Evolutionary conservation across 495 filamentous ascomycete species (phyloP), one percentile per base, ranked within the genome.

Genomic region (Hypoxylon subgilvum): DNA sequence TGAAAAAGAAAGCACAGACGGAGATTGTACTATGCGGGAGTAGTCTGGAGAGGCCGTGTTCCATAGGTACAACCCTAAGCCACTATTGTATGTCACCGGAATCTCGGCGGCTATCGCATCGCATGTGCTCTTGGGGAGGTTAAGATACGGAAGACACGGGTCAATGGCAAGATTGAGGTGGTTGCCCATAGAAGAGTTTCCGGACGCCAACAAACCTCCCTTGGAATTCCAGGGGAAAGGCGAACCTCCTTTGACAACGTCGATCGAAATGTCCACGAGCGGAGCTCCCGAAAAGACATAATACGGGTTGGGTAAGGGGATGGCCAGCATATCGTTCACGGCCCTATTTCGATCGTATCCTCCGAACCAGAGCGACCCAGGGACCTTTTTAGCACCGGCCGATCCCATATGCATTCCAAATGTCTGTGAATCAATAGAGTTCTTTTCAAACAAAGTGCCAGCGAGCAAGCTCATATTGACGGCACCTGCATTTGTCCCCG

Each of bases 11-110:
- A 84, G 69, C 44, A 76, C 80, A 2, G 76, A 61, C 0, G 79
- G 69, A 7, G 79, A 79, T 12, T 42, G 58, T 2, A 76, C 50
- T 45, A 84, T 73, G 16, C 53, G 45, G 0, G 52, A 10, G 57
- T 77, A 83, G 13, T 25, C 40, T 13, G 67, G 59, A n/a, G 61
- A 57, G 13, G 41, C 41, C 4, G 69, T 77, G 56, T 82, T 71
- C 80, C 79, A 83, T n/a, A 77, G 52, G 48, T 80, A 82, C 5
- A 79, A 70, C 1, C 71, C 75, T 6, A 74, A 45, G 5, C 49
- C 47, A 0, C 52, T 28, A 18, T 73, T 36, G 27, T 69, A 78
- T 1, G 31, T 67, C 13, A 82, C 71, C 0, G 79, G 78, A 2
- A 83, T 68, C 25, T 72, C 27, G 12, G 64, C 43, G 6, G 78